Base-by-base conservation (phyloP, 2,329 filamentous ascomycete genomes). In the Cladosporium austrohemisphaericum region DNA sequence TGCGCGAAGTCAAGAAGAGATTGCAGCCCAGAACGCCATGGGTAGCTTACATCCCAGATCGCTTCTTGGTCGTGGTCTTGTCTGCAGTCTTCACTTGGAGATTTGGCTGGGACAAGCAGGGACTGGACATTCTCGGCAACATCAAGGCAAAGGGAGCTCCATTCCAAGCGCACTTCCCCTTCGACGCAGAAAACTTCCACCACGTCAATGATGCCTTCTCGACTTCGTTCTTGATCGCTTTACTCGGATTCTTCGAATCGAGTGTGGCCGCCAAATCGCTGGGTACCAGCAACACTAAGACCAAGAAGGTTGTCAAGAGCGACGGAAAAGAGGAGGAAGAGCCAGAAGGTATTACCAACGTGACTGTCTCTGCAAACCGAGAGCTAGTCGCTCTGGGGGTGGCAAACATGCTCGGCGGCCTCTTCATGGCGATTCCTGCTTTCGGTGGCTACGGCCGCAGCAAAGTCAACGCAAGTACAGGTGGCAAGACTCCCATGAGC, bases 221-320 rank as follows among this genome's bases (percentile, higher is more conserved):
- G 44, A 97, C 93, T 0, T 86, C 89, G 0, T 95, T 98, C 62
- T 76, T 97, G 47, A 95, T 98, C 56, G 89, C 91, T 1, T 76
- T 98, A 19, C 82, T 98, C 0, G 93, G 93, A n/a, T 98, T 98
- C 70, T 98, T 98, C 61, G 93, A 98, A 68, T 95, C 89, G 2
- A 95, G 90, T 0, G 90, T 98, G 10, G 93, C 93, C 1, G 93
- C 93, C 28, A 97, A 97, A 70, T 92, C 88, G 54, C 73, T 98
- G 2, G 86, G 86, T 11, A 74, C 73, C 40, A 75, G 74, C 5
- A 80, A 73, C 49, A 58, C 60, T 9, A 75, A 74, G 43, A 80
- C 84, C 53, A 53, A 49, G 13, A 57, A 55, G 26, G 47, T 43
- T 13, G 53, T 59, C 18, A 58, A 65, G 35, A 60, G 58, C 11